Evolutionary conservation across 495 filamentous ascomycete genomes (phyloP).

Genomic region (Parathielavia appendiculata): DNA sequence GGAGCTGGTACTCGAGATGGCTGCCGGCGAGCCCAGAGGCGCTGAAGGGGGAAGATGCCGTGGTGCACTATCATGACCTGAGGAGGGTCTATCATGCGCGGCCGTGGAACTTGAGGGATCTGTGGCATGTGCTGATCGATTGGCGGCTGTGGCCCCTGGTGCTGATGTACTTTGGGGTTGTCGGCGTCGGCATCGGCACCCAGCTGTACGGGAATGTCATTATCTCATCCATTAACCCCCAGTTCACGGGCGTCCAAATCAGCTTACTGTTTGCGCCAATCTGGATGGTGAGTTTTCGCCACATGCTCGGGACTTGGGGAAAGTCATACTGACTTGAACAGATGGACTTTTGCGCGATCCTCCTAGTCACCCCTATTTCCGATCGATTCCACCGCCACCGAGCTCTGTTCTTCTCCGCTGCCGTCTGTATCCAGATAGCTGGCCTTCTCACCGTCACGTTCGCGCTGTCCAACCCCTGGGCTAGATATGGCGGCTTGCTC

Average conservation of each 20-base stretch:
- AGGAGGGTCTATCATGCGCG: slow-evolving; percentile 69
- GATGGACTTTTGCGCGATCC: slow-evolving; percentile 86
- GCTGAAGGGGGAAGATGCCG: slow-evolving; percentile 69
- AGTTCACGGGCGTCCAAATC: slow-evolving; percentile 66
- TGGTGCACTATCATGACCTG: slow-evolving; percentile 79
- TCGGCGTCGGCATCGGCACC: slow-evolving; percentile 84
- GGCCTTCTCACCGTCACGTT: slow-evolving; percentile 78
- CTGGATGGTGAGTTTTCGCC: slow-evolving; percentile 63
- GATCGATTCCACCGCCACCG: slow-evolving; percentile 82
- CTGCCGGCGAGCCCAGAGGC: slow-evolving; percentile 62
- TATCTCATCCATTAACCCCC: slow-evolving; percentile 69
- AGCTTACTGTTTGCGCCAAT: slow-evolving; percentile 84
- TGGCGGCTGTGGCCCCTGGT: slow-evolving; percentile 83
- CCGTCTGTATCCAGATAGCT: slow-evolving; percentile 72
- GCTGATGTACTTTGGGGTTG: slow-evolving; percentile 91
- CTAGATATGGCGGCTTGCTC: slow-evolving; percentile 80
- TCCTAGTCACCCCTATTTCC: slow-evolving; percentile 77
- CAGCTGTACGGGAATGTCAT: slow-evolving; percentile 84
- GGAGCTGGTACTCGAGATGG: slow-evolving; percentile 49
- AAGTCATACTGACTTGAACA: slow-evolving; percentile 16
- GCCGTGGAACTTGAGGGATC: slow-evolving; percentile 64
- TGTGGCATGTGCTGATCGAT: slow-evolving; percentile 65
- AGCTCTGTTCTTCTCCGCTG: slow-evolving; percentile 74
- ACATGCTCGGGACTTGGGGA: not conserved
- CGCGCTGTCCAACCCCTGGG: slow-evolving; percentile 67